Evolutionary conservation across 306 rosid species (phyloP).

Genomic region (Quercus berberidifolia): DNA sequence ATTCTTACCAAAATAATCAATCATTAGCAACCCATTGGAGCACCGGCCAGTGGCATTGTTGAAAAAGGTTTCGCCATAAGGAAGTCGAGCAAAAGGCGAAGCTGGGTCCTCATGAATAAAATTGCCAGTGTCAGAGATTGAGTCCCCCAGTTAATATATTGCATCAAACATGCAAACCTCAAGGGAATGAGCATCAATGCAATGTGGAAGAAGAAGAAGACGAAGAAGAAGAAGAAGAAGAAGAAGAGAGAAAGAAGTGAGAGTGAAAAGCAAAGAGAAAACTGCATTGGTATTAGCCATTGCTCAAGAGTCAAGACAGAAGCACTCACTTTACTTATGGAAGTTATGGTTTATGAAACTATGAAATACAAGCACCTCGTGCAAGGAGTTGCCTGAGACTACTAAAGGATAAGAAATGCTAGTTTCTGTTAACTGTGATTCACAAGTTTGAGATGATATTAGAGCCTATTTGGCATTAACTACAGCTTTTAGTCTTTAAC

Average conservation of each 20-base stretch:
- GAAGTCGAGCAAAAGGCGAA: not conserved
- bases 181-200: not conserved
- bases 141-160: constrained; percentile 13
- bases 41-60: not conserved
- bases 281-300: constrained; percentile 3
- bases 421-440: too few species aligned
- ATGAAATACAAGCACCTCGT: not conserved
- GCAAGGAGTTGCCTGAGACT: too few species aligned
- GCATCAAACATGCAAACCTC: not conserved
- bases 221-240: not conserved
- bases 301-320: not conserved
- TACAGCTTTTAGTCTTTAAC: too few species aligned
- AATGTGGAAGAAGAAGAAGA: not conserved
- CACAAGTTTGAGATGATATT: too few species aligned
- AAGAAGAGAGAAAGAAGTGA: not conserved
- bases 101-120: not conserved
- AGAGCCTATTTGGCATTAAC: too few species aligned
- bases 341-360: not conserved
- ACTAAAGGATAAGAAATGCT: too few species aligned
- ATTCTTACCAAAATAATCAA: constrained; percentile 7
- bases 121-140: constrained; percentile 4
- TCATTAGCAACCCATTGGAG: constrained; percentile 10
- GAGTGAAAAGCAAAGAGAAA: not conserved
- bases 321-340: not conserved
- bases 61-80: constrained; percentile 14